Evolutionary conservation across 2,329 filamentous ascomycete species (phyloP).

Genomic region (Verruconis gallopava): DNA sequence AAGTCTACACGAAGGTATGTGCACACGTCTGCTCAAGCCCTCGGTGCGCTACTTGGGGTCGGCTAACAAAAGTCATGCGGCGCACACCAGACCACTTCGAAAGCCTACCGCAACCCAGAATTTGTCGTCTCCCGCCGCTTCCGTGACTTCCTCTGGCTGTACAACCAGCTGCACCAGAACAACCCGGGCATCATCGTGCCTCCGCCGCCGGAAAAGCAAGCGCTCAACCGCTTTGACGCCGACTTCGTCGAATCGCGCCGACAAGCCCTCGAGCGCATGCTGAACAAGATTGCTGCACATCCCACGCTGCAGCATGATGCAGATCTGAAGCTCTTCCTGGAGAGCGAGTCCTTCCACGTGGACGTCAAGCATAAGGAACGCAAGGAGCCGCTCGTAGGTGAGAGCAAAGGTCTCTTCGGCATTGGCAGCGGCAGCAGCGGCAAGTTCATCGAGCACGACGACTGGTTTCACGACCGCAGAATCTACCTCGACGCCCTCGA

Average conservation of each 20-base stretch:
- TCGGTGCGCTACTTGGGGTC: too few relatives aligned
- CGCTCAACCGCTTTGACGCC: conserved; percentile 85
- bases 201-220: conserved; percentile 94
- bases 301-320: conserved; percentile 83
- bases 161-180: conserved; percentile 85
- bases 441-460: conserved; percentile 97
- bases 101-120: conserved; percentile 84
- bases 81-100: conserved; percentile 67
- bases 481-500: conserved; percentile 91
- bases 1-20: conserved; percentile 76
- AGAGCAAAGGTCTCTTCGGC: conserved; percentile 88
- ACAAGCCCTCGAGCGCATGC: conserved; percentile 88
- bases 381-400: conserved; percentile 69
- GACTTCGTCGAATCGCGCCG: conserved; percentile 92
- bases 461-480: conserved; percentile 97
- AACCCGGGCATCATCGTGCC: conserved; percentile 92
- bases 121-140: conserved; percentile 92
- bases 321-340: conserved; percentile 90
- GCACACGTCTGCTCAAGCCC: too few relatives aligned
- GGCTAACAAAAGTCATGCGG: conserved; percentile 7
- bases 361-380: conserved; percentile 98
- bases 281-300: conserved; percentile 88
- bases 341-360: conserved; percentile 90
- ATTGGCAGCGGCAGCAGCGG: conserved; percentile 53
- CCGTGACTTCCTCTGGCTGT: conserved; percentile 95